A percentile compares a stretch with the other conserved stretches of the same genome.
Evolutionary conservation across 2,329 filamentous ascomycete genomes (phyloP).

Genomic region (Aspergillus sp.): DNA sequence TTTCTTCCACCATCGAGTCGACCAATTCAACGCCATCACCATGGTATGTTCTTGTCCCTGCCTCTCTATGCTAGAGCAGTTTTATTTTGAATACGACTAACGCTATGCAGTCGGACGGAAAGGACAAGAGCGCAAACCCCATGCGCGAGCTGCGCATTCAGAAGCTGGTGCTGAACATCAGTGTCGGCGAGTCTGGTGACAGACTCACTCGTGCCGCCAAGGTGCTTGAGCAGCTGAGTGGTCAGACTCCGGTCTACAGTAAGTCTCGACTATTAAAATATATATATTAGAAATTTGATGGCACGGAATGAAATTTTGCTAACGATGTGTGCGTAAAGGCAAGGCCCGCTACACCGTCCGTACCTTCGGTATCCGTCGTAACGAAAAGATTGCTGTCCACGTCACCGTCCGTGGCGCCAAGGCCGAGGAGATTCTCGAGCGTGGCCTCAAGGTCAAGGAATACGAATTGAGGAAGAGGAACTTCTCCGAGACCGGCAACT

Average conservation of each 20-base stretch:
- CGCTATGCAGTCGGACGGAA: slow-evolving; percentile 55
- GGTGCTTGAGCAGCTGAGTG: slow-evolving; percentile 98
- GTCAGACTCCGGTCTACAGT: slow-evolving; percentile 99
- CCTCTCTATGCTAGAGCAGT: not conserved
- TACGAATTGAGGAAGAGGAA: slow-evolving; percentile 99
- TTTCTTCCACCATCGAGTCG: slow-evolving; percentile 29
- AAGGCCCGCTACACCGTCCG: slow-evolving; percentile 99
- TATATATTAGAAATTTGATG: not conserved
- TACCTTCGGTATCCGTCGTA: slow-evolving; percentile 99
- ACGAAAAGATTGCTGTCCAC: slow-evolving; percentile 99
- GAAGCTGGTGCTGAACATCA: slow-evolving; percentile 99
- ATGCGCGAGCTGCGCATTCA: slow-evolving; percentile 99
- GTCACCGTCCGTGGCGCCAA: slow-evolving; percentile 98
- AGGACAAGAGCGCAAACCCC: slow-evolving; percentile 83
- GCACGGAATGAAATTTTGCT: not conserved
- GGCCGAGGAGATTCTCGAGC: slow-evolving; percentile 99
- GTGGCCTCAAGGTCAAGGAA: slow-evolving; percentile 99
- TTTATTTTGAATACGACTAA: not conserved
- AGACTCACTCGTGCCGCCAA: slow-evolving; percentile 99
- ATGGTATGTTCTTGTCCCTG: slow-evolving; percentile 36
- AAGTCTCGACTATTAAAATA: slow-evolving; percentile 23
- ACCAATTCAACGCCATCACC: slow-evolving; percentile 36
- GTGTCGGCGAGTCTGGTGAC: slow-evolving; percentile 99
- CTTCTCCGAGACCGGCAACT: slow-evolving; percentile 99
- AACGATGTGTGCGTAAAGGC: slow-evolving; percentile 47